Base-by-base conservation (phyloP, 1,139 yeast genomes). In the Spathaspora jeffriesii region DNA sequence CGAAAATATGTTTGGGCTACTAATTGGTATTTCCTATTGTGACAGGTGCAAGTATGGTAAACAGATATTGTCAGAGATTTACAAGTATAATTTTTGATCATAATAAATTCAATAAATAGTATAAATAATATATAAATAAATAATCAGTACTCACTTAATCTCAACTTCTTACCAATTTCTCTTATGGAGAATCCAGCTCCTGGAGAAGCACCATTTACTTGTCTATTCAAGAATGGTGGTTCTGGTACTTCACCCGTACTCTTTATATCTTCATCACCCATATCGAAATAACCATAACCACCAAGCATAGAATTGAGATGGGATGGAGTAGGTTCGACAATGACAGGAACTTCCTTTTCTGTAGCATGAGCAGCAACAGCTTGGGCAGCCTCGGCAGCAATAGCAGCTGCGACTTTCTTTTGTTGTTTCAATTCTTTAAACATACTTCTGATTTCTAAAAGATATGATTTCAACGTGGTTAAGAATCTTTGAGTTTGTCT, bases 401-500 rank as follows among this genome's bases (percentile, higher is more conserved):
- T 9, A 5, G 9, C 37, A 17, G 49, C 44, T 9, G 42, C 43
- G 27, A 21, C 36, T 38, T 38, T 46, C 47, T 25, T 47, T 31
- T 37, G 44, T 45, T 15, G 36, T 50, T 49, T 66, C 59, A 21
- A 73, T 76, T 49, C 82, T 52, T 70, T 71, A 63, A 76, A 81
- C 42, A 84, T 71, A 47, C 79, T 68, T 52, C 82, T 79, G 47
- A 88, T 75, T 59, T 88, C 93, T 51, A 79, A 66, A 54, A 85
- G 73, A 57, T 86, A 86, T 41, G 85, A 82, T 53, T 84, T 81
- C 55, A 88, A 73, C 1, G 93, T 87, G 47, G 85, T 88, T 53
- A 88, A 78, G 61, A 88, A 88, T 65, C 97, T 79, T 53, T 79
- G 73, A 1, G 97, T 91, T 70, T 91, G 97, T 53, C 97, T 80